Evolutionary conservation across 768 basidiomycete genomes (phyloP), one percentile per base, ranked within the genome.

Genomic region (Epithele typhae): DNA sequence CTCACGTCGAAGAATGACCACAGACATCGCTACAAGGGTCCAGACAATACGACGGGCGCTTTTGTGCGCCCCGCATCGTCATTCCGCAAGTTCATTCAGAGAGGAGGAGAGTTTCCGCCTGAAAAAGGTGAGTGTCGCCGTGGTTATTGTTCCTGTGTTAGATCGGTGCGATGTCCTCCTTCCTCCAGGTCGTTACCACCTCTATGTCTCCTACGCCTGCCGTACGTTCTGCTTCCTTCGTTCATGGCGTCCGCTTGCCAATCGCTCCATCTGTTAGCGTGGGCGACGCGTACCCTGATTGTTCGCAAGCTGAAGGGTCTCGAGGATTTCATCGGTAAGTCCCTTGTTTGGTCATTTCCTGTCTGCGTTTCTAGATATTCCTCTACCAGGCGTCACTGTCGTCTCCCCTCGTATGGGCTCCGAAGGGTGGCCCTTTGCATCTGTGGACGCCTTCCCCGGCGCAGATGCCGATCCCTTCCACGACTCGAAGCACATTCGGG

Each of bases 271-370:
- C n/a, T n/a, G 8, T 36, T 39, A 89, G 87, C 95, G 8, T 98
- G 94, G 95, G 95, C 95, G 0, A 91, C 92, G 21, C 77, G 95
- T 54, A 79, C 93, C 4, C 71, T 96, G 52, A 96, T 98, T 56
- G 73, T 86, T 3, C 77, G 94, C 54, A 83, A 92, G 66, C 76
- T 98, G 57, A 99, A 99, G 64, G 93, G 94, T 2, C 74, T 99
- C 19, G 87, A 98, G 53, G 75, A 84, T 21, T 69, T 89, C 51
- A 79, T 99, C 49, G 71, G 92, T 90, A 53, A 61, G 86, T 70
- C 21, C 3, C 41, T 36, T 17, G 23, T n/a, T n/a, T n/a, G n/a
- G 39, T 43, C 34, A 17, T 34, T 43, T 44, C 24, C 6, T 12
- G 25, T 36, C 10, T n/a, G 24, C 30, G n/a, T 21, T n/a, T n/a